A percentile compares a stretch with the other conserved stretches of the same genome.
These are phyloP conservation scores for Plectranthus barbatus DNA, from an alignment of 257 asterid species.

Conservation along the genomic window DNA sequence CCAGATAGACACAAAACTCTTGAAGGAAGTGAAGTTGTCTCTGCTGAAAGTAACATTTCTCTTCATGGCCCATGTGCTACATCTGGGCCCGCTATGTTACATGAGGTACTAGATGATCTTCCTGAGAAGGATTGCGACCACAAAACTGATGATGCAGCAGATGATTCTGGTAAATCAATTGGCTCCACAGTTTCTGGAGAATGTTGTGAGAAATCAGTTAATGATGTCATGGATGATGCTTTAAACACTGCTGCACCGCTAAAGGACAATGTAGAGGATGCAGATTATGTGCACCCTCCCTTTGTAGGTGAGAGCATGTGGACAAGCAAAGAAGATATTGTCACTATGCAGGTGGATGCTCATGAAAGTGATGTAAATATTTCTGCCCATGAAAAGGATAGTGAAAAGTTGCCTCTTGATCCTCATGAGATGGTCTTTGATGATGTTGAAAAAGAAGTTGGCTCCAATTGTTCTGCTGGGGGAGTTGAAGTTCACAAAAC, in stretches of 20 bases:
- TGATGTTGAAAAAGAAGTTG: conserved; percentile 21
- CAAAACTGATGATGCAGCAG: conserved; percentile 17
- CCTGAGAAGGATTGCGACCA: conserved; percentile 15
- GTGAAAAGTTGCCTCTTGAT: conserved; percentile 20
- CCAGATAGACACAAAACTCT: conserved; percentile 23
- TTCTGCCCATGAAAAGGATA: conserved; percentile 25
- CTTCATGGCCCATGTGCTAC: conserved; percentile 19
- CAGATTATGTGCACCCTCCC: conserved; percentile 19
- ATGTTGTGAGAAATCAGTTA: conserved; percentile 22
- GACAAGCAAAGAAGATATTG: conserved; percentile 17
- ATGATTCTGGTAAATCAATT: conserved; percentile 9
- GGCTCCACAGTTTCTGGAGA: conserved; percentile 21
- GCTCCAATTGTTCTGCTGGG: conserved; percentile 18
- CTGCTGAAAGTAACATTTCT: conserved; percentile 23
- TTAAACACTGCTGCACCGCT: conserved; percentile 15
- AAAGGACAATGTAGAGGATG: conserved; percentile 27
- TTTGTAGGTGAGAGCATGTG: conserved; percentile 27
- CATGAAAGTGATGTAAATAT: conserved; percentile 21
- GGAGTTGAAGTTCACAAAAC: conserved; percentile 23
- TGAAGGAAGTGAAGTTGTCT: conserved; percentile 20
- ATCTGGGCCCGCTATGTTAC: conserved; percentile 12
- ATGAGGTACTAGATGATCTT: conserved; percentile 11
- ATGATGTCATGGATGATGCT: conserved; percentile 25
- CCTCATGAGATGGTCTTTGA: conserved; percentile 21
- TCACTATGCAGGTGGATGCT: conserved; percentile 23